Evolutionary conservation across 345 rosid genomes (phyloP), one percentile per base, ranked within the genome.

Genomic region (Raphanus raphanistrum): DNA sequence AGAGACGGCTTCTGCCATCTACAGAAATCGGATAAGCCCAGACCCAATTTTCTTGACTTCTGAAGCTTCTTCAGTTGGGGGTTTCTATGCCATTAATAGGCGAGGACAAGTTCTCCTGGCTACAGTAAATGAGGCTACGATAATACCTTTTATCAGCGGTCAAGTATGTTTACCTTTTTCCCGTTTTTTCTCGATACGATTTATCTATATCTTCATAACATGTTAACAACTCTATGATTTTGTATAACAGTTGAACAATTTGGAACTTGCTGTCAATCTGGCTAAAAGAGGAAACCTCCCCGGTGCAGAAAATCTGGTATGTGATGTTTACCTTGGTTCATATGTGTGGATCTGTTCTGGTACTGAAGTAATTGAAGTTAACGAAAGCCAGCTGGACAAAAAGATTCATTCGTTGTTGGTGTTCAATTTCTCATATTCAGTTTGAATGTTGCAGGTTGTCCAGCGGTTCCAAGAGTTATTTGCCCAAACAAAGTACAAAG

Each of bases 231-330:
- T 66, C 16, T 35, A 7, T 71, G 52, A 60, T 28, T 66, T 72
- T 61, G 61, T 84, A 36, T 80, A 74, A 58, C 89, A 96, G 98
- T 84, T 96, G 81, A 96, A 90, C 85, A 96, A 96, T 83, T 84
- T 96, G 90, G 98, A 96, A 84, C 96, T 96, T 76, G 99, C 99
- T 72, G 98, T 96, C 36, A 93, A 91, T 80, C 97, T 96, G 38
- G 99, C 99, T 72, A 96, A 96, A 83, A 89, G 99, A 84, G 99
- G 99, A 84, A 96, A 96, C 84, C 99, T 96, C 77, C 99, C 99
- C 81, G 99, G 99, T 82, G 99, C 98, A 43, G 99, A 96, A 85
- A 94, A 91, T 84, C 85, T 96, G 90, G 99, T 90, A 88, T 87
- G 79, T 70, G 75, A 73, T 68, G 25, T 70, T 68, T 64, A 58